These are phyloP conservation scores for Straminergon stramineum DNA, from an alignment of 225 moss, liverwort and hornwort species.

Conservation along the genomic window DNA sequence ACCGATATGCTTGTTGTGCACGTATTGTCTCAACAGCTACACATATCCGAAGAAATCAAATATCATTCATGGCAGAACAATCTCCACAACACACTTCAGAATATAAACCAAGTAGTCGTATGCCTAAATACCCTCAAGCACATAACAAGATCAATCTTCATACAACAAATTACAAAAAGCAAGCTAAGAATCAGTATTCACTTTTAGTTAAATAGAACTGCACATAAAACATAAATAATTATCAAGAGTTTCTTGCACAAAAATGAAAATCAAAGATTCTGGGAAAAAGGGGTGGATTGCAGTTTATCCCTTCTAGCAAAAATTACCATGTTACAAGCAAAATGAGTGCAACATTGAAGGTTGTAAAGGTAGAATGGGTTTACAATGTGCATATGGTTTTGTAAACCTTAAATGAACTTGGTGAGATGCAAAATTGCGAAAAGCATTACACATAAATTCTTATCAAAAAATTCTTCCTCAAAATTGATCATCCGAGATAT, in stretches of 20 bases:
- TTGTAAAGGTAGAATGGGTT: neutral
- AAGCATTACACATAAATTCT: neutral
- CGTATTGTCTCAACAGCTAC: slow-evolving; percentile 37
- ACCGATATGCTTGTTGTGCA: slow-evolving; percentile 37
- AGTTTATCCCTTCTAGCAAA: no score
- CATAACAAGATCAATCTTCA: neutral
- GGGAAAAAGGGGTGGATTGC: neutral
- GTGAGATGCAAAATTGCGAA: neutral
- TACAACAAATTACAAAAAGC: neutral
- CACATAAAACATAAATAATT: neutral
- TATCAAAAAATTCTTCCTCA: neutral
- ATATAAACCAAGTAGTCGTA: neutral
- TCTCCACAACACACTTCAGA: neutral
- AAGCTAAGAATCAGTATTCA: neutral
- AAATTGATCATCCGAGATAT: neutral
- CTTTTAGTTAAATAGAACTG: neutral
- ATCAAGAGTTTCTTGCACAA: neutral
- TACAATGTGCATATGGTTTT: neutral
- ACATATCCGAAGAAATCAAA: neutral
- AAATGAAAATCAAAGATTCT: neutral
- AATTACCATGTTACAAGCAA: neutral
- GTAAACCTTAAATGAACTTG: neutral
- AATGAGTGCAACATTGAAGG: neutral
- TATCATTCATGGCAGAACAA: neutral
- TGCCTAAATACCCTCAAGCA: neutral